Percentiles rank a stretch among this genome's conserved stretches.
Evolutionary conservation across 148 eudicot species (phyloP).

Genomic region (Rhododendron simsii): DNA sequence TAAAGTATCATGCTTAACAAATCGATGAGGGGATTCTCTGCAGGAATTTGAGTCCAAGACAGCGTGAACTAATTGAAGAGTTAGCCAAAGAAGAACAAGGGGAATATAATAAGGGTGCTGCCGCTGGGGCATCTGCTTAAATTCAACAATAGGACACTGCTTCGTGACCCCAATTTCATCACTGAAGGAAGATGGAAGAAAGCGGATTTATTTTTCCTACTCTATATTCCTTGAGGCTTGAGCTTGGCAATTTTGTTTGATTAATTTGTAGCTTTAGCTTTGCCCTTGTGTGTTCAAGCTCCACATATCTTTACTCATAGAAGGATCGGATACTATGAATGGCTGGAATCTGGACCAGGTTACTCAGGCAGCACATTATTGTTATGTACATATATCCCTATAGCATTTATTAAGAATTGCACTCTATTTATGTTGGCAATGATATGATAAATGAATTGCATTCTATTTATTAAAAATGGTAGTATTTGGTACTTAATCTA

Average conservation of each 20-base stretch:
- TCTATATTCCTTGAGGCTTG: neutral
- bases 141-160: neutral
- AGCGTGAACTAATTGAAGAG: constrained; percentile 83
- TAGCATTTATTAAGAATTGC: neutral
- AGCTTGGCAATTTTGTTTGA: constrained; percentile 16
- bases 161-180: neutral
- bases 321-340: neutral
- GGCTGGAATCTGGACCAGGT: constrained; percentile 2
- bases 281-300: neutral
- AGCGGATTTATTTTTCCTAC: neutral
- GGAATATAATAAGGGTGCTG: constrained; percentile 52
- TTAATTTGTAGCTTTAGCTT: neutral
- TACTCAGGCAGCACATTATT: neutral
- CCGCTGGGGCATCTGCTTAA: constrained; percentile 71
- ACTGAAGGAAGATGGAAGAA: neutral
- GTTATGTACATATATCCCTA: constrained; percentile 4
- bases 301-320: neutral
- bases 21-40: neutral
- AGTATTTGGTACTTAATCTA: neutral
- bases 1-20: neutral
- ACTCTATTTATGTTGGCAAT: neutral
- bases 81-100: constrained; percentile 84
- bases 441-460: neutral
- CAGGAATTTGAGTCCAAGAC: constrained; percentile 78
- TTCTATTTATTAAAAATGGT: neutral